A percentile compares a stretch with the other conserved stretches of the same genome.
These are phyloP conservation scores for Aegilops sharonensis DNA, from an alignment of 176 grass and related monocot species.

Conservation along the genomic window DNA sequence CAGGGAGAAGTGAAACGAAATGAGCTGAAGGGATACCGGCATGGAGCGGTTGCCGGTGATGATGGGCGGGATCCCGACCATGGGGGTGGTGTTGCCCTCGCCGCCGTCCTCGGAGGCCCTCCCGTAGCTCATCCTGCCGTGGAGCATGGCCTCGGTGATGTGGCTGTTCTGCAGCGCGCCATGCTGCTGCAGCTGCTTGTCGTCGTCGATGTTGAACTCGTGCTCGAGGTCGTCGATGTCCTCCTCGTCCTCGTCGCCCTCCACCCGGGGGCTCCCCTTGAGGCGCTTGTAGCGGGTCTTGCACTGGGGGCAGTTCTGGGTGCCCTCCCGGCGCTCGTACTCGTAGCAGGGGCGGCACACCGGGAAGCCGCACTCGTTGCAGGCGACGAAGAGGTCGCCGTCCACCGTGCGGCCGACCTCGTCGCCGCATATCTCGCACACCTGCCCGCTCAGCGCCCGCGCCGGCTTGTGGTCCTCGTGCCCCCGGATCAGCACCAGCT, in stretches of 20 bases:
- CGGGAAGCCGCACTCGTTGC: constrained; percentile 98
- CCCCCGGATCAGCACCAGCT: constrained; percentile 94
- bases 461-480: constrained; percentile 94
- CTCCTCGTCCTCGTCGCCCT: constrained; percentile 88
- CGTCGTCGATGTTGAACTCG: constrained; percentile 90
- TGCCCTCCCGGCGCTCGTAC: constrained; percentile 95
- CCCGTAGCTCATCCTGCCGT: constrained; percentile 91
- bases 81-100: constrained; percentile 52
- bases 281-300: constrained; percentile 98
- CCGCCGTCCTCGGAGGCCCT: constrained; percentile 65
- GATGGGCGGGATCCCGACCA: constrained; percentile 61
- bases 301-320: constrained; percentile 95
- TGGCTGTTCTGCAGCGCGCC: constrained; percentile 42
- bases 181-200: constrained; percentile 40
- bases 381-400: constrained; percentile 89
- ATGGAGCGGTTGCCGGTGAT: constrained; percentile 83
- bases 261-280: constrained; percentile 89
- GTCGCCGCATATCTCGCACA: constrained; percentile 98
- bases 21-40: constrained; percentile 35
- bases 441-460: constrained; percentile 83
- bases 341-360: constrained; percentile 98
- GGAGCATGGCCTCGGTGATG: constrained; percentile 93
- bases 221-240: constrained; percentile 91
- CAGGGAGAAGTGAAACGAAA: not conserved
- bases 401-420: constrained; percentile 77